Percentiles rank a stretch among this genome's conserved stretches.
phyloP scores from a whole-genome alignment of 768 basidiomycete genomes.

The Tricholoma bakamatsutake region DNA sequence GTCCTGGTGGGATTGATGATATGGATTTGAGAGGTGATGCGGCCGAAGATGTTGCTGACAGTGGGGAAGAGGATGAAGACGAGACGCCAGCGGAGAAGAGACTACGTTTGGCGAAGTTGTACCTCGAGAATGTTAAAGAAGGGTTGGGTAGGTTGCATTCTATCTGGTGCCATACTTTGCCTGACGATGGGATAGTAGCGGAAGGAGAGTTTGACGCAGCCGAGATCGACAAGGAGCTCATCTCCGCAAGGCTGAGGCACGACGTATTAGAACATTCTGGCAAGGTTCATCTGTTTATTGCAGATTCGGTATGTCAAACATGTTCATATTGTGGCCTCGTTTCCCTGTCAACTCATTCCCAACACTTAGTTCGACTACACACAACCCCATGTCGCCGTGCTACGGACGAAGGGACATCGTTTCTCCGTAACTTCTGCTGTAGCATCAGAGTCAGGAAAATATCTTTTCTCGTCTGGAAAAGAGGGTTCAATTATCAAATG shows the following conservation, averaged over 20 bases:
- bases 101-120: conserved; percentile 83
- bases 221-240: conserved; percentile 90
- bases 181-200: conserved; percentile 29
- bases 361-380: conserved; percentile 50
- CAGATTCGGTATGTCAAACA: conserved; percentile 50
- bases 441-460: conserved; percentile 62
- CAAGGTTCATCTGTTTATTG: conserved; percentile 78
- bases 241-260: conserved; percentile 84
- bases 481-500: conserved; percentile 88
- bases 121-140: conserved; percentile 80
- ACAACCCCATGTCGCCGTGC: conserved; percentile 35
- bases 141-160: conserved; percentile 47
- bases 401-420: conserved; percentile 70
- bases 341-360: background rate
- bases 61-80: conserved; percentile 78
- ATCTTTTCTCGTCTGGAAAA: conserved; percentile 87
- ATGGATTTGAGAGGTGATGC: conserved; percentile 57
- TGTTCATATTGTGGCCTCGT: background rate
- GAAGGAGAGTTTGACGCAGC: conserved; percentile 94
- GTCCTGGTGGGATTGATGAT: conserved; percentile 55
- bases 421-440: conserved; percentile 79
- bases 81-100: conserved; percentile 95
- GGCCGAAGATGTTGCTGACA: conserved; percentile 46
- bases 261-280: conserved; percentile 90
- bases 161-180: background rate